A percentile compares a stretch with the other conserved stretches of the same genome.
phyloP scores from a whole-genome alignment of 2,329 filamentous ascomycete species.

The Fusarium sp. region DNA sequence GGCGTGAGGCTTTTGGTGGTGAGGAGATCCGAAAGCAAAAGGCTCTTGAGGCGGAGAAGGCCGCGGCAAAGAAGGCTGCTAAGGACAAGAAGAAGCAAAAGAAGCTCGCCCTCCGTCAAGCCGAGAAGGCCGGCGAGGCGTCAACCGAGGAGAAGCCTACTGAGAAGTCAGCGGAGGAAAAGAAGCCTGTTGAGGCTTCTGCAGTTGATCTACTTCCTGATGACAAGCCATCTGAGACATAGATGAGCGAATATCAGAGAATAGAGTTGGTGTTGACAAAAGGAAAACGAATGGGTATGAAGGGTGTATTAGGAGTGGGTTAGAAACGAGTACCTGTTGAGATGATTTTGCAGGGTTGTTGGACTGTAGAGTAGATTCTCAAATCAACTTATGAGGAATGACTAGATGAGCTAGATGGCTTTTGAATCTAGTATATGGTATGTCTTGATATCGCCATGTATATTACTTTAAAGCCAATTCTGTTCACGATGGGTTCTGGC shows the following conservation, averaged over 20 bases:
- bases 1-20: slow-evolving; percentile 80
- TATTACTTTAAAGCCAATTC: background rate
- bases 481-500: background rate
- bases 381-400: slow-evolving; percentile 38
- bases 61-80: slow-evolving; percentile 62
- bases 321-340: slow-evolving; percentile 17
- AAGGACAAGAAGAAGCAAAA: slow-evolving; percentile 63
- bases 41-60: slow-evolving; percentile 64
- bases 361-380: slow-evolving; percentile 38
- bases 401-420: slow-evolving; percentile 29
- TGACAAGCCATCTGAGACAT: slow-evolving; percentile 33
- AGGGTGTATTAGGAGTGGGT: slow-evolving; percentile 11
- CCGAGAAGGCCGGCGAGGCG: slow-evolving; percentile 24
- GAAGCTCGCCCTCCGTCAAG: slow-evolving; percentile 42
- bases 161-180: slow-evolving; percentile 8
- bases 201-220: slow-evolving; percentile 34
- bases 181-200: slow-evolving; percentile 36
- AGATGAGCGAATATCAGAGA: background rate
- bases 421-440: slow-evolving; percentile 22
- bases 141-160: slow-evolving; percentile 21
- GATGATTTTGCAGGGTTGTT: slow-evolving; percentile 18
- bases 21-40: slow-evolving; percentile 75
- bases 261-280: slow-evolving; percentile 7
- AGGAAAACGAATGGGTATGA: background rate
- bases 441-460: background rate